phyloP scores from a whole-genome alignment of 768 basidiomycete genomes.

The Calocybe cyanea region DNA sequence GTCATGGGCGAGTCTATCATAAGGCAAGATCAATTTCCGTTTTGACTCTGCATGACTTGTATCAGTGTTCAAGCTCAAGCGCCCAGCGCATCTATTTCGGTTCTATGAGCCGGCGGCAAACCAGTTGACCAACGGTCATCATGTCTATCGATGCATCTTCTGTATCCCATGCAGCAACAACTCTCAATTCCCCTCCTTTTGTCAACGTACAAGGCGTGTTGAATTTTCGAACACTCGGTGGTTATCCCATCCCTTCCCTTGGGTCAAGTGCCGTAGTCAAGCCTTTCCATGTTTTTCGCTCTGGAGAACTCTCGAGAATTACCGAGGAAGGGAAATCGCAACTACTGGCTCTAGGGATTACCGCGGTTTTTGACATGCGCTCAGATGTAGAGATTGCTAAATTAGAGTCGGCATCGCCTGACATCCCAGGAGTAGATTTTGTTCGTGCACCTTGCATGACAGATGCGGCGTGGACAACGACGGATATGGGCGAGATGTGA shows the following conservation, averaged over 20 bases:
- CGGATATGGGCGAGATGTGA: conserved; percentile 20
- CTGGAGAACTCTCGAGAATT: conserved; percentile 33
- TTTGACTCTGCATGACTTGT: too few species aligned
- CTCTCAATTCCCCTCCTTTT: conserved; percentile 31
- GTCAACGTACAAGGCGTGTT: conserved; percentile 33
- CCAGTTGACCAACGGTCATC: too few species aligned
- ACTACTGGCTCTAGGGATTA: conserved; percentile 30
- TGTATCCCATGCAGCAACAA: too few species aligned
- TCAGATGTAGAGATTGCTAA: conserved; percentile 30
- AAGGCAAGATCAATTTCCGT: too few species aligned
- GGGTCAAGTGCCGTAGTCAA: conserved; percentile 25
- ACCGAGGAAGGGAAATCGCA: conserved; percentile 29
- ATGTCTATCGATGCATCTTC: too few species aligned
- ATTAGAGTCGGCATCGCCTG: conserved; percentile 25
- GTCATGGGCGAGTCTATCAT: too few species aligned
- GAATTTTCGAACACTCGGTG: conserved; percentile 35
- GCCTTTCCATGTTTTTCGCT: conserved; percentile 32
- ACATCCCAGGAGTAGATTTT: conserved; percentile 28
- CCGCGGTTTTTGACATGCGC: conserved; percentile 37
- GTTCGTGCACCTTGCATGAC: conserved; percentile 25
- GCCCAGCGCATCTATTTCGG: too few species aligned
- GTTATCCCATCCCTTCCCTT: conserved; percentile 16
- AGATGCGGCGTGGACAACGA: conserved; percentile 24
- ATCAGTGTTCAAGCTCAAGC: too few species aligned
- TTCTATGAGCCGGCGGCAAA: too few species aligned